These are phyloP conservation scores for Eleusine indica DNA, from an alignment of 176 grass and related monocot species.

Conservation along the genomic window DNA sequence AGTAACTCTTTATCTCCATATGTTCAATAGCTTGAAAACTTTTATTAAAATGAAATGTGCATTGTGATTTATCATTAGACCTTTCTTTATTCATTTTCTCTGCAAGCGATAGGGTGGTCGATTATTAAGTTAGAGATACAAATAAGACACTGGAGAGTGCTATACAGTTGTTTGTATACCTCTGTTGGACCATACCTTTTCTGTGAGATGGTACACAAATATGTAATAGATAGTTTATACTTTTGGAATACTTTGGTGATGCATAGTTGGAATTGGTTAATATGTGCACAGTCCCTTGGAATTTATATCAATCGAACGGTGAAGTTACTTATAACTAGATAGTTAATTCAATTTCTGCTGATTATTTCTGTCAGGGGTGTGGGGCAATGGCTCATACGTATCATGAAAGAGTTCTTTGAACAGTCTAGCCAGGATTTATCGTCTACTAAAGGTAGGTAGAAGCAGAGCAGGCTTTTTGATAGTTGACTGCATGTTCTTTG, in stretches of 20 bases:
- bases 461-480: neutral
- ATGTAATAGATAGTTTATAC: neutral
- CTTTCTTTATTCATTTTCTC: neutral
- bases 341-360: neutral
- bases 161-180: neutral
- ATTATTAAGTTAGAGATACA: neutral
- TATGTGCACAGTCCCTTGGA: neutral
- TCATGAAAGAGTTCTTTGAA: slow-evolving; percentile 66
- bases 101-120: neutral
- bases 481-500: neutral
- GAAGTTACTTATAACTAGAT: neutral
- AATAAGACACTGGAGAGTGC: neutral
- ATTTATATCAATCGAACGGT: neutral
- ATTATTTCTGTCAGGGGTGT: slow-evolving; percentile 60
- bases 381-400: slow-evolving; percentile 58
- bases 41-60: neutral
- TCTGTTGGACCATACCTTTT: neutral
- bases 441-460: slow-evolving; percentile 41
- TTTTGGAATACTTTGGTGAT: neutral
- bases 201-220: neutral
- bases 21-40: neutral
- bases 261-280: neutral
- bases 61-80: neutral
- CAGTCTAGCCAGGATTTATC: slow-evolving; percentile 33
- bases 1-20: neutral